These are phyloP conservation scores for Trichoderma orchidacearum DNA, from an alignment of 495 filamentous ascomycete species.

Conservation along the genomic window DNA sequence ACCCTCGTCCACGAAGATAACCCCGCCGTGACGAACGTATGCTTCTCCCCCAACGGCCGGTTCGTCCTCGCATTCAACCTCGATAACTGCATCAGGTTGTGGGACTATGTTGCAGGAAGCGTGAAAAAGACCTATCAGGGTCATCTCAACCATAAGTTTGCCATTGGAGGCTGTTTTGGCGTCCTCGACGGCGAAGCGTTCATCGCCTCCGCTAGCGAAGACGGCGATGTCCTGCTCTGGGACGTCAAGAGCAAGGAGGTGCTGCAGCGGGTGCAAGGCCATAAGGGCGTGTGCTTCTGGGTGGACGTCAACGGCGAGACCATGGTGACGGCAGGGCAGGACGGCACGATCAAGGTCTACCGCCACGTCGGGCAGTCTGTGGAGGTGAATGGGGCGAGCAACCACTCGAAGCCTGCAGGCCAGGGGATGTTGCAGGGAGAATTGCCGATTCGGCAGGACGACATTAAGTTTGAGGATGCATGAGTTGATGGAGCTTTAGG, in stretches of 20 bases:
- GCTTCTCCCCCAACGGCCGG: slow-evolving; percentile 86
- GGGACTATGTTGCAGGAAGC: slow-evolving; percentile 78
- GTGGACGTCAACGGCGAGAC: slow-evolving; percentile 45
- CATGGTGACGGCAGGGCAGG: slow-evolving; percentile 34
- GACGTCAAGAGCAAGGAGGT: slow-evolving; percentile 75
- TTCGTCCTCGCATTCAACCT: slow-evolving; percentile 85
- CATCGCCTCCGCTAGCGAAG: slow-evolving; percentile 73
- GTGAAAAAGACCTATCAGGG: slow-evolving; percentile 97
- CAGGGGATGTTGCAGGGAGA: slow-evolving; percentile 1
- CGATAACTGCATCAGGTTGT: slow-evolving; percentile 78
- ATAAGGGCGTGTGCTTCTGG: slow-evolving; percentile 71
- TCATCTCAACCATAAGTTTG: slow-evolving; percentile 73
- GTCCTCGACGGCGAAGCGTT: slow-evolving; percentile 46
- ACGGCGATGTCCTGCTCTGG: slow-evolving; percentile 77
- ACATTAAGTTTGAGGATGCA: slow-evolving; percentile 15
- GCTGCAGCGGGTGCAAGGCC: slow-evolving; percentile 57
- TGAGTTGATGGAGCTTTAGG: neutral
- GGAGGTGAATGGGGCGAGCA: neutral
- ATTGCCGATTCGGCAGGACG: slow-evolving; percentile 12
- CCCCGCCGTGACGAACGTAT: slow-evolving; percentile 76
- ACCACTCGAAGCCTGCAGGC: neutral
- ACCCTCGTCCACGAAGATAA: slow-evolving; percentile 96
- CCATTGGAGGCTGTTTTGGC: slow-evolving; percentile 70
- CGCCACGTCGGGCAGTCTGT: slow-evolving; percentile 10
- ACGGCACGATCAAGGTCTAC: slow-evolving; percentile 26